A percentile compares a stretch with the other conserved stretches of the same genome.
Conservation (phyloP, 352 stramenopile genomes). For the Phytopythium helicoides region DNA sequence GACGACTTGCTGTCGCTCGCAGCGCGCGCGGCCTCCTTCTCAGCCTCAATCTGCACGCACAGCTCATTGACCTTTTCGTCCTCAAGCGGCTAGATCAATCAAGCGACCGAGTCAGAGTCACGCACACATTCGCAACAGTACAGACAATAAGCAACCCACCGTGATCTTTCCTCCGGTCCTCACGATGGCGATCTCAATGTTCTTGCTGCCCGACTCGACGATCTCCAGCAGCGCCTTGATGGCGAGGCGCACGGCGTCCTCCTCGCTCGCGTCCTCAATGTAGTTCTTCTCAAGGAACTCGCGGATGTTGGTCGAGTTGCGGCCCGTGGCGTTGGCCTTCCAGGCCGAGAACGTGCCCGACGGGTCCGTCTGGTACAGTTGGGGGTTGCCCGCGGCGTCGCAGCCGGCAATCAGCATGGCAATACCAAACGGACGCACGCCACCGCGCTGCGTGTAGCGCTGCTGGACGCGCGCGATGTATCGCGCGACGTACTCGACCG, state of each 20-base stretch:
- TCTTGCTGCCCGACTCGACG: constrained; percentile 98
- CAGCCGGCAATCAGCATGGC: constrained; percentile 97
- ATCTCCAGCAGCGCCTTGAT: constrained; percentile 98
- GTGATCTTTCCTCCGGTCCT: constrained; percentile 62
- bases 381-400: constrained; percentile 87
- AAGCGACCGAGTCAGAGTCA: background rate
- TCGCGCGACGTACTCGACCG: constrained; percentile 97
- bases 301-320: constrained; percentile 96
- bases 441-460: constrained; percentile 97
- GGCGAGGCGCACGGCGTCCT: constrained; percentile 90
- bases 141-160: constrained; percentile 31
- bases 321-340: constrained; percentile 98
- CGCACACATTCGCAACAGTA: background rate
- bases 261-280: constrained; percentile 88
- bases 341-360: constrained; percentile 97
- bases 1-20: constrained; percentile 79
- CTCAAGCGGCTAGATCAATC: constrained; percentile 41
- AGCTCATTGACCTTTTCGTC: constrained; percentile 81
- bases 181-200: constrained; percentile 98
- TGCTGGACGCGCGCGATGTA: constrained; percentile 98
- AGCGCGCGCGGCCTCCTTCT: constrained; percentile 79
- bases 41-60: constrained; percentile 77
- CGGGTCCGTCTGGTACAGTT: constrained; percentile 98
- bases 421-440: constrained; percentile 98
- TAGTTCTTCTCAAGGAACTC: constrained; percentile 99